Evolutionary conservation across 768 basidiomycete species (phyloP), one percentile per base, ranked within the genome.

Genomic region (Bullera alba): DNA sequence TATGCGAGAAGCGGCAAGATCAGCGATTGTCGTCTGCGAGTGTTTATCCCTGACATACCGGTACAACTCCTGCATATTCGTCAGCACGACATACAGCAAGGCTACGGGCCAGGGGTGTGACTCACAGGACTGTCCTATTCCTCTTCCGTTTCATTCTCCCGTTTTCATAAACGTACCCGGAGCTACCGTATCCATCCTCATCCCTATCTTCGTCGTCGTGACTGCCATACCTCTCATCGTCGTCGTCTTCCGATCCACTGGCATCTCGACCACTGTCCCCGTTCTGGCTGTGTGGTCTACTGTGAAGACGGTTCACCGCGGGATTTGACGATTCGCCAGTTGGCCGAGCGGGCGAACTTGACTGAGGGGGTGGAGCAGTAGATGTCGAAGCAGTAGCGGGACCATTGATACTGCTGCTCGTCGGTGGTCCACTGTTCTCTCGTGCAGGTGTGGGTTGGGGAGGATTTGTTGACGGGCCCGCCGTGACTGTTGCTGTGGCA

Each of bases 51-150:
- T 10, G 10, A 36, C 60, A 27, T n/a, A 63, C 61, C 61, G 19
- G 67, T 69, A 57, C 67, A 69, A 29, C 67, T 69, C 51, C 65
- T 64, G 37, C 19, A 22, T 2, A 16, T 22, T 0, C 16, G 14
- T 14, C 16, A 15, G 30, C 16, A 45, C 28, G 34, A 7, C 19
- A 23, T 7, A 2, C 26, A 29, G 36, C 32, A 17, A 23, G 17
- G 22, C 25, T 28, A 30, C 35, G 32, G 16, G 15, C 3, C n/a
- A 15, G 1, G 12, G 8, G 2, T 5, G 4, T n/a, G 6, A 59
- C 64, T 64, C 50, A 65, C 66, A 70, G 43, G 0, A 54, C 50
- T 21, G 61, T 59, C 36, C 68, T 46, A 54, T 67, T 65, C 50
- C 69, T 46, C 34, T 60, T 65, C 45, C 66, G 37, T 48, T 61